phyloP scores from a whole-genome alignment of 1,284 basidiomycete genomes.

The Ganoderma resinaceum region DNA sequence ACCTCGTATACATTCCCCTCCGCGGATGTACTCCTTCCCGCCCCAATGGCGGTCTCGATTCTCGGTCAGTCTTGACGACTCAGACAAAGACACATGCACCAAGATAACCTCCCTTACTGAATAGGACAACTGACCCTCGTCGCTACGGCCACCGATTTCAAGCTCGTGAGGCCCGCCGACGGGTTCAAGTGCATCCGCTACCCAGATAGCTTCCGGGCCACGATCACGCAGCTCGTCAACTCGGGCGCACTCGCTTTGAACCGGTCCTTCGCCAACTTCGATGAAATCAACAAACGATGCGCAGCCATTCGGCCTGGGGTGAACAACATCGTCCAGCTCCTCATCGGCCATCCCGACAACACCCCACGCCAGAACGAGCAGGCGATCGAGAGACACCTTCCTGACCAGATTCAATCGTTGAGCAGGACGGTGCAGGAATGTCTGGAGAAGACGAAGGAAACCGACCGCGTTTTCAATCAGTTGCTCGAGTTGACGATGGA shows the following conservation, averaged over 20 bases:
- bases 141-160: conserved; percentile 20
- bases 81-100: background rate
- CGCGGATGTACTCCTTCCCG: conserved; percentile 19
- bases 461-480: conserved; percentile 12
- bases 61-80: background rate
- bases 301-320: conserved; percentile 18
- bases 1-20: conserved; percentile 18
- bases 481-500: conserved; percentile 24
- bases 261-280: conserved; percentile 23
- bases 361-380: conserved; percentile 19
- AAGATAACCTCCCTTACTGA: background rate
- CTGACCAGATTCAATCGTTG: conserved; percentile 15
- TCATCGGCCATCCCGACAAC: conserved; percentile 17
- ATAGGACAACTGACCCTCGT: conserved; percentile 20
- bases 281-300: conserved; percentile 22
- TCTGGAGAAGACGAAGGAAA: conserved; percentile 20
- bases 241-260: conserved; percentile 19
- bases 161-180: conserved; percentile 11
- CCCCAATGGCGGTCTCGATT: conserved; percentile 20
- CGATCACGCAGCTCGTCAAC: conserved; percentile 23
- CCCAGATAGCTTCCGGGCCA: conserved; percentile 22
- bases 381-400: conserved; percentile 17
- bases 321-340: conserved; percentile 23
- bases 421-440: conserved; percentile 19
- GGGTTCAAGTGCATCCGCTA: conserved; percentile 19